Base-by-base conservation (phyloP, 2,329 filamentous ascomycete species). In the Thielaviopsis populi region DNA sequence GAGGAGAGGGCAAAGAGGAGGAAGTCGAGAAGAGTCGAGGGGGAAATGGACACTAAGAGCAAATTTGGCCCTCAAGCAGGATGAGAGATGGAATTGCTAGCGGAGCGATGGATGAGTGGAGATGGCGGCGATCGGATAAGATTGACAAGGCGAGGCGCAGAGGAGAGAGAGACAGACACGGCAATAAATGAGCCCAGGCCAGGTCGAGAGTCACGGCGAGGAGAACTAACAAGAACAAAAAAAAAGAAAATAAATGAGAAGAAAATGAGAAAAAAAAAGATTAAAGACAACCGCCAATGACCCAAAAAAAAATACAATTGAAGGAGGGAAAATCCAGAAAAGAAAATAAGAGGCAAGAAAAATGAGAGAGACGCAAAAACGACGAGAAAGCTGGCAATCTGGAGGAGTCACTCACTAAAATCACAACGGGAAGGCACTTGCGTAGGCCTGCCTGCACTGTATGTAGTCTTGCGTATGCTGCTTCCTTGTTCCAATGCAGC, bases 101-200 rank as follows among this genome's bases (percentile, higher is more conserved):
- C 46, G 46, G 46, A 50, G 46, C 46, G 46, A 50, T 50, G 46
- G 46, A 50, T 50, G 22, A 22, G 19, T 33, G 54, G 15, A 41
- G 63, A 53, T 30, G 53, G 37, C 53, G 60, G 37, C 53, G 60
- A 53, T 56, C 27, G 48, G 33, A 63, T 33, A 46, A 41, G 53
- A 46, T 37, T 37, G 54, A 22, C 62, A 46, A 24, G 22, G 43
- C 27, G 40, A 37, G 54, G 43, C 27, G 40, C 8, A 63, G 33
- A 56, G 30, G 22, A 43, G 50, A n/a, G n/a, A n/a, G n/a, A n/a
- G n/a, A n/a, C n/a, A n/a, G n/a, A 63, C 40, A 13, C 30, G 42
- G 48, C 11, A 40, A 54, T 40, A 40, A 53, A 42, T 19, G 13
- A 53, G 33, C 24, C 11, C 11, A 27, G 46, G 46, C 17, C 11